These are phyloP conservation scores for Pyrenophora seminiperda DNA, from an alignment of 2,329 filamentous ascomycete genomes.

Conservation along the genomic window DNA sequence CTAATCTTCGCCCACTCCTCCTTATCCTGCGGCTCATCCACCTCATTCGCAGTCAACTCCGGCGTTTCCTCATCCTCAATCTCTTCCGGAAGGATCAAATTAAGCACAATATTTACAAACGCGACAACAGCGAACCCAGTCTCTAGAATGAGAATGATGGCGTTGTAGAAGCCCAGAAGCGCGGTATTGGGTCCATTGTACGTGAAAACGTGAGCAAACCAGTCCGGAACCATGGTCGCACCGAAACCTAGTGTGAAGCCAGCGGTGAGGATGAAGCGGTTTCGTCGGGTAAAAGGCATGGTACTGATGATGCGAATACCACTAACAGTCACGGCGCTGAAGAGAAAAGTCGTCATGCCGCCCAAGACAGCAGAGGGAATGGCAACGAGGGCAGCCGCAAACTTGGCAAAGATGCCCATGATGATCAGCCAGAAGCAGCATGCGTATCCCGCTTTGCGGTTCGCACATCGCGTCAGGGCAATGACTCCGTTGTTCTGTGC, in stretches of 20 bases:
- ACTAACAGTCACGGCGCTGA: slow-evolving; percentile 74
- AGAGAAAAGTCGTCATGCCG: slow-evolving; percentile 74
- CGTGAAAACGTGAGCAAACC: slow-evolving; percentile 74
- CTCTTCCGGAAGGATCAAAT: slow-evolving; percentile 74
- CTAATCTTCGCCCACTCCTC: slow-evolving; percentile 50
- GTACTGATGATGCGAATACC: slow-evolving; percentile 77
- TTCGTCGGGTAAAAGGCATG: slow-evolving; percentile 76
- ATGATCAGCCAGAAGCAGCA: slow-evolving; percentile 77
- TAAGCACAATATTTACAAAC: slow-evolving; percentile 73
- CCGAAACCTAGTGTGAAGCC: slow-evolving; percentile 73
- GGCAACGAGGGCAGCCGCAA: slow-evolving; percentile 76
- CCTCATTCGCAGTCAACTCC: slow-evolving; percentile 51
- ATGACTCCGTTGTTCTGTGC: slow-evolving; percentile 53
- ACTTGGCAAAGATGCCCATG: slow-evolving; percentile 84
- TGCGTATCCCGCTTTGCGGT: slow-evolving; percentile 78
- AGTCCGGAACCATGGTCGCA: slow-evolving; percentile 57
- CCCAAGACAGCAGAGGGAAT: slow-evolving; percentile 65
- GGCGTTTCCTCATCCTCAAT: slow-evolving; percentile 65
- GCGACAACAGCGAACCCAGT: slow-evolving; percentile 75
- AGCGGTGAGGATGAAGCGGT: slow-evolving; percentile 80
- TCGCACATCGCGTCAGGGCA: slow-evolving; percentile 79
- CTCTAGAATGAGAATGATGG: slow-evolving; percentile 57
- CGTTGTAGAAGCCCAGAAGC: slow-evolving; percentile 75
- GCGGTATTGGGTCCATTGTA: slow-evolving; percentile 70
- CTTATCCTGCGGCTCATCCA: slow-evolving; percentile 45